These are phyloP conservation scores for Fusarium torulosum DNA, from an alignment of 2,329 filamentous ascomycete genomes.

Conservation along the genomic window DNA sequence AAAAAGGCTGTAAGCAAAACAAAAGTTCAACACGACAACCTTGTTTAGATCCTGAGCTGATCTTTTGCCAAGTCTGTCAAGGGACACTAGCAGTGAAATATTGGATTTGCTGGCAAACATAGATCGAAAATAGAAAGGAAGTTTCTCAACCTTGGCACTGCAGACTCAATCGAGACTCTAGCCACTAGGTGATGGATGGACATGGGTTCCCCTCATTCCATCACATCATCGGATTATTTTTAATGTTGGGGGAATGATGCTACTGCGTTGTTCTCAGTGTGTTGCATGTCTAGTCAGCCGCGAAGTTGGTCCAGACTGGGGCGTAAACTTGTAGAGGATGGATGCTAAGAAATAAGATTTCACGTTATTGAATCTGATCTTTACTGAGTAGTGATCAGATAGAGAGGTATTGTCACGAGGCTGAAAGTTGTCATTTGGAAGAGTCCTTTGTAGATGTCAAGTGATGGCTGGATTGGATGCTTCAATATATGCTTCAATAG, in stretches of 20 bases:
- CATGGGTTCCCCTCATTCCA: constrained; percentile 32
- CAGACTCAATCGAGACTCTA: constrained; percentile 28
- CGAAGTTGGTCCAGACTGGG: background rate
- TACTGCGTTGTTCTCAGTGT: background rate
- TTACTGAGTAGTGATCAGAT: background rate
- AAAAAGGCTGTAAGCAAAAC: constrained; percentile 7
- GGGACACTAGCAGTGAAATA: constrained; percentile 22
- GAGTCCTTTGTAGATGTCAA: constrained; percentile 12
- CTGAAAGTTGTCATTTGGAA: background rate
- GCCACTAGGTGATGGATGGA: constrained; percentile 10
- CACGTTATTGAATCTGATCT: background rate
- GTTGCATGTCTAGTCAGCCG: constrained; percentile 26
- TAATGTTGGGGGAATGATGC: background rate
- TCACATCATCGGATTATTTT: constrained; percentile 18
- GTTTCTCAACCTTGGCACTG: constrained; percentile 22
- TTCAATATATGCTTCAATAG: constrained; percentile 3
- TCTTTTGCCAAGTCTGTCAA: background rate
- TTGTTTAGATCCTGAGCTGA: constrained; percentile 18
- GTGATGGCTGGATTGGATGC: constrained; percentile 3
- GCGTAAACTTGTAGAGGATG: constrained; percentile 2
- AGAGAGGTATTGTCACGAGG: constrained; percentile 12
- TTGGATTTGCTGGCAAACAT: constrained; percentile 27
- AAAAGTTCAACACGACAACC: constrained; percentile 11
- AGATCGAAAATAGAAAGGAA: constrained; percentile 13
- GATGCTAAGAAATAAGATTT: constrained; percentile 8